Percentiles rank a stretch among this genome's conserved stretches.
Evolutionary conservation across 257 asterid genomes (phyloP).

Genomic region (Solanum habrochaites): DNA sequence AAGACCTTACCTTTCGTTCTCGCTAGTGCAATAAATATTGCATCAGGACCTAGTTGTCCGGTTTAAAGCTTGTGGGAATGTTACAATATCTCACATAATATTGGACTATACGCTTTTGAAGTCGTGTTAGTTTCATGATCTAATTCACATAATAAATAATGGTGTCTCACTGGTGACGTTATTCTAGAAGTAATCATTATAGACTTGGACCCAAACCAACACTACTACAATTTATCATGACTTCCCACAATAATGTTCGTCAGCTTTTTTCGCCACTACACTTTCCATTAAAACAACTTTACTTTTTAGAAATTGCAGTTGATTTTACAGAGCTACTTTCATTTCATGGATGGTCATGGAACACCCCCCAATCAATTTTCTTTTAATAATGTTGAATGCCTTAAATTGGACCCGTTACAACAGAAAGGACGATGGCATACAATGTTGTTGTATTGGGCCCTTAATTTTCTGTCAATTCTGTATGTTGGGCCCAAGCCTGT

Average conservation of each 20-base stretch:
- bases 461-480: too few species aligned
- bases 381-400: too few species aligned
- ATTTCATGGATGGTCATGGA: too few species aligned
- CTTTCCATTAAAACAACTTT: not conserved
- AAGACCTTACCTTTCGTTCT: not conserved
- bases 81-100: not conserved
- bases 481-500: too few species aligned
- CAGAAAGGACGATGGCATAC: too few species aligned
- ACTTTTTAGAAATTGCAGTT: not conserved
- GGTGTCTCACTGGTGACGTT: not conserved
- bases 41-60: not conserved
- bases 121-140: not conserved
- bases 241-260: not conserved
- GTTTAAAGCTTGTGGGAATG: not conserved
- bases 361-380: not conserved
- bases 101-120: not conserved
- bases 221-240: not conserved
- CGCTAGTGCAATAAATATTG: not conserved
- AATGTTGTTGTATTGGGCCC: too few species aligned
- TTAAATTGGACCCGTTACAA: too few species aligned
- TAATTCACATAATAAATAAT: not conserved
- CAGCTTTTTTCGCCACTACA: not conserved
- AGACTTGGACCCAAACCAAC: not conserved
- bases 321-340: not conserved
- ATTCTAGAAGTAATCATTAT: not conserved